Evolutionary conservation across 2,329 filamentous ascomycete genomes (phyloP).

Genomic region (Monilinia fructicola): DNA sequence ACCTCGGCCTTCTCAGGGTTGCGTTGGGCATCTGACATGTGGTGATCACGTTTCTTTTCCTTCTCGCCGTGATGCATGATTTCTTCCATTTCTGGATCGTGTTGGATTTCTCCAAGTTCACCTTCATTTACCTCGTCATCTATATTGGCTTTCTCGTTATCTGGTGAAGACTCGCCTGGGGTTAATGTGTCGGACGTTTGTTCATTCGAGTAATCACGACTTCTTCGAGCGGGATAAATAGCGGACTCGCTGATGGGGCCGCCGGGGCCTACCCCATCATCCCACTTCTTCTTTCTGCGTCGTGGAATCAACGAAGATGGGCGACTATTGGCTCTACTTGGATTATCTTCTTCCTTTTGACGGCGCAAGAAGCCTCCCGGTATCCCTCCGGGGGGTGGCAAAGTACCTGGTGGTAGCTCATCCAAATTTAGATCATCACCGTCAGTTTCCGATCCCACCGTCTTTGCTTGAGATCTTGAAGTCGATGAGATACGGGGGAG

Average conservation of each 20-base stretch:
- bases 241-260: constrained; percentile 89
- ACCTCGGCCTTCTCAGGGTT: constrained; percentile 56
- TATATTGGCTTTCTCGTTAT: constrained; percentile 33
- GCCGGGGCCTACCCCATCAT: constrained; percentile 72
- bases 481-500: constrained; percentile 69
- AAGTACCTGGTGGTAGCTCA: constrained; percentile 64
- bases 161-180: constrained; percentile 35
- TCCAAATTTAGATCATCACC: constrained; percentile 61
- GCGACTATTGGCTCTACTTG: constrained; percentile 54
- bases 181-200: constrained; percentile 39
- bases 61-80: constrained; percentile 39
- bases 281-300: constrained; percentile 65
- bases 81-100: constrained; percentile 42
- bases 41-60: constrained; percentile 40
- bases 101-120: constrained; percentile 39
- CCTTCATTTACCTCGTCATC: constrained; percentile 40
- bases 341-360: constrained; percentile 72
- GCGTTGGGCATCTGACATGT: constrained; percentile 37
- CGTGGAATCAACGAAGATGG: constrained; percentile 60
- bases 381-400: constrained; percentile 71
- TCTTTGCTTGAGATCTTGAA: constrained; percentile 79
- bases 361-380: constrained; percentile 78
- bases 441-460: constrained; percentile 76
- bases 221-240: constrained; percentile 64
- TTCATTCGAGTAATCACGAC: constrained; percentile 33